Evolutionary conservation across 257 asterid genomes (phyloP), one percentile per base, ranked within the genome.

Genomic region (Paulownia fortunei): DNA sequence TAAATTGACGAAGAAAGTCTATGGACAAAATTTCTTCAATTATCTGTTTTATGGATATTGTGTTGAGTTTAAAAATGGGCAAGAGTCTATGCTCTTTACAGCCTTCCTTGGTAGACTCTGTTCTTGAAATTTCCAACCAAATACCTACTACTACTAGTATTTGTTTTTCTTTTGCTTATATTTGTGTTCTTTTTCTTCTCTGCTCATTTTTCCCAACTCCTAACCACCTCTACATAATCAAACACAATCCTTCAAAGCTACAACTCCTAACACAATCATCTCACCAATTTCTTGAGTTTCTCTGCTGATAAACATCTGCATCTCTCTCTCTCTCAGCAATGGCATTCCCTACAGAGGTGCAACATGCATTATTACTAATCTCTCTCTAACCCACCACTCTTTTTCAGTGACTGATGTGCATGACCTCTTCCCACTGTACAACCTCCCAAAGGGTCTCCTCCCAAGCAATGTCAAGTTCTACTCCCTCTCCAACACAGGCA

Each of bases 391-490:
- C 63, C 84, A 74, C 52, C 76, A 55, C 72, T 76, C 75, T 27
- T 32, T 59, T 37, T 76, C 91, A 15, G 4, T 58, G 12, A 10
- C 72, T 15, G 88, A 87, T 13, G 81, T 87, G 0, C 91, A 87
- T 30, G 89, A 84, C 61, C 83, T 84, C 47, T 89, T 87, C 78
- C 82, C 88, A 1, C 9, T 11, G 49, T 88, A 80, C 86, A 80
- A 82, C 34, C 87, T 88, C 73, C 92, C 87, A 10, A n/a, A 86
- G 80, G 92, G 90, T 0, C 78, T 88, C 32, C 79, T 88, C 72
- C 90, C 90, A 0, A 47, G 69, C 11, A 82, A 87, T 23, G 76
- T 85, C 55, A 81, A 74, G n/a, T 87, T 89, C 0, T 87, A 82
- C 61, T 26, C 85, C 10, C 79, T 87, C 74, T 85, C 89, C 65